These are phyloP conservation scores for Hordeum pubiflorum DNA, from an alignment of 202 grass and related monocot genomes.

Conservation along the genomic window DNA sequence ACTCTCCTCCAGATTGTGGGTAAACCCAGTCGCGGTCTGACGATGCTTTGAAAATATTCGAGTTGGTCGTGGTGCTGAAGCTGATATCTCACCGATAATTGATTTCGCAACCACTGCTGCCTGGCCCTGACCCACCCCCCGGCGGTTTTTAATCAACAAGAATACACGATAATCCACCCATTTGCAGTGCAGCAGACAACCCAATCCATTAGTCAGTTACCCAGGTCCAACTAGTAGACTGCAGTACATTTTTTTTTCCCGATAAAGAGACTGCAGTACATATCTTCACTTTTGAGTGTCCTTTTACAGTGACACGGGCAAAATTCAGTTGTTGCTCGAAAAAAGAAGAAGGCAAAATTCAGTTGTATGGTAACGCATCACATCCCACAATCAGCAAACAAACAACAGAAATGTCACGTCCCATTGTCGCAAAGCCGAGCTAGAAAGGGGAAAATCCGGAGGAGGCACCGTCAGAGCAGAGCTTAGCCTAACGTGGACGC, in stretches of 20 bases:
- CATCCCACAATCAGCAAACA: slow-evolving; percentile 6
- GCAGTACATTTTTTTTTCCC: not conserved
- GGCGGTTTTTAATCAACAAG: not conserved
- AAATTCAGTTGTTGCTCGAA: not conserved
- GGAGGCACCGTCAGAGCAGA: not conserved
- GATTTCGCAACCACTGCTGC: slow-evolving; percentile 30
- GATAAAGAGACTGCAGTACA: not conserved
- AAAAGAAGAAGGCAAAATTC: not conserved
- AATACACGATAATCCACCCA: not conserved
- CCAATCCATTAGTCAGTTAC: not conserved
- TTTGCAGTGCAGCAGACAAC: not conserved
- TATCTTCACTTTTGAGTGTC: not conserved
- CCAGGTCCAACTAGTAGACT: not conserved
- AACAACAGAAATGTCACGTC: not conserved
- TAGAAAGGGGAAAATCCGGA: not conserved
- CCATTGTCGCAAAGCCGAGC: not conserved
- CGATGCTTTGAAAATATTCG: not conserved
- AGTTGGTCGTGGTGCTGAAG: not conserved
- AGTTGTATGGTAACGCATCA: not conserved
- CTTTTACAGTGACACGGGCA: not conserved
- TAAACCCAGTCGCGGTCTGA: slow-evolving; percentile 15
- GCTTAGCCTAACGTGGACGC: not conserved
- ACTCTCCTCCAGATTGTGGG: not conserved
- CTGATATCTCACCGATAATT: slow-evolving; percentile 36
- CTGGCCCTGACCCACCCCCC: not conserved